Evolutionary conservation across 2,329 filamentous ascomycete species (phyloP), one percentile per base, ranked within the genome.

Genomic region (Aspergillus floridensis): DNA sequence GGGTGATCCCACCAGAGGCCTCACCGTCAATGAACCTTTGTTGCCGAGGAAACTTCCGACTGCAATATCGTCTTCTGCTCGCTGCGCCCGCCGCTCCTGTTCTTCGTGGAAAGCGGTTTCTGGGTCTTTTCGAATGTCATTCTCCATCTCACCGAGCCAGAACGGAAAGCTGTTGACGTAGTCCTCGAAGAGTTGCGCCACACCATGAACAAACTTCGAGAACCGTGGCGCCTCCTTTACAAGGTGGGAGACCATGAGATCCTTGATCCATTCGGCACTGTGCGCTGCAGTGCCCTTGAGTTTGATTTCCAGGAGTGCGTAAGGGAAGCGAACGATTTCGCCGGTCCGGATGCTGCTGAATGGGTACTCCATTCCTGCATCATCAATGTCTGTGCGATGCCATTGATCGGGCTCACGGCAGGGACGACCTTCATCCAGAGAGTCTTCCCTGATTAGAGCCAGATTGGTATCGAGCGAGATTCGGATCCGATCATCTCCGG

Each of bases 141-240:
- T 91, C 72, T 97, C 93, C 48, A 98, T 83, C 63, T 96, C 90
- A 68, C 89, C 89, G 35, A 98, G 84, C 95, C 95, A 99, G 80
- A 98, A 97, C 14, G 95, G 95, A 70, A 98, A 87, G 63, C 87
- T 93, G 78, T 98, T 98, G 74, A 99, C 93, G 70, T 96, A 87
- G 75, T 99, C 92, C 70, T 98, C 95, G 67, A 98, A 98, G 2
- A 99, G 82, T 44, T 89, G 88, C 7, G 93, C 93, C 4, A 96
- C 88, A 62, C 95, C 95, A 69, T 99, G 93, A 2, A 96, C 90
- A 68, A 98, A 99, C 75, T 99, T 99, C 69, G 92, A 97, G 79
- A 99, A 99, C 53, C 90, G 87, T 1, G 93, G 91, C 0, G 90
- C 88, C 49, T 92, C 87, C 72, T 96, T 92, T 63, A 99, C 90